Conservation (phyloP, 2,329 filamentous ascomycete genomes). For the Trichoderma koningiopsis region DNA sequence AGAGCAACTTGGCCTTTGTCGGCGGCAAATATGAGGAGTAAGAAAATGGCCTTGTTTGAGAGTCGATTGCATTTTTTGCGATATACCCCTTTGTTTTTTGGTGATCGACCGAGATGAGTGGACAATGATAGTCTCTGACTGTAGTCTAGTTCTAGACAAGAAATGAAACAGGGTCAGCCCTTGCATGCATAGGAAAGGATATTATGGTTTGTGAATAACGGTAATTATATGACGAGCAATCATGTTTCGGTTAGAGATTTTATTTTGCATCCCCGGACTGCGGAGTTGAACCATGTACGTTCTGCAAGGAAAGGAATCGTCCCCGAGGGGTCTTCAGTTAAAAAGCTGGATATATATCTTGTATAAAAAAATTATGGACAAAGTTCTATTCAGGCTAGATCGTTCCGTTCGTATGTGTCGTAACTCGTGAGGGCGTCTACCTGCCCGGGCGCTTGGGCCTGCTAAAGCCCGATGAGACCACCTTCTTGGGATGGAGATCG, state of each 20-base stretch:
- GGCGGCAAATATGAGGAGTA: slow-evolving; percentile 71
- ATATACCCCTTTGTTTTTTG: slow-evolving; percentile 12
- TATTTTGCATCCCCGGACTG: slow-evolving; percentile 5
- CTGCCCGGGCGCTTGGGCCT: slow-evolving; percentile 79
- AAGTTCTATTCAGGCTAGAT: slow-evolving; percentile 28
- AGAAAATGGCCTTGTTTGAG: slow-evolving; percentile 18
- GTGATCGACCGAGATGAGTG: background rate
- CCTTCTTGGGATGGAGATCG: slow-evolving; percentile 68
- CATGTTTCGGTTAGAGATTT: slow-evolving; percentile 9
- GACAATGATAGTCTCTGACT: slow-evolving; percentile 14
- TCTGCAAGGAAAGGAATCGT: slow-evolving; percentile 18
- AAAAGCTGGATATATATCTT: slow-evolving; percentile 10
- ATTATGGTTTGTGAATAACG: background rate
- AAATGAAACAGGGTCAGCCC: slow-evolving; percentile 25
- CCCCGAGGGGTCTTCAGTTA: background rate
- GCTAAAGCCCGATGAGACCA: slow-evolving; percentile 69
- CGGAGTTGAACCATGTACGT: slow-evolving; percentile 32
- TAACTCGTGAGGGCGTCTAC: slow-evolving; percentile 36
- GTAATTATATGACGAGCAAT: background rate
- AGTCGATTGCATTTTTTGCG: slow-evolving; percentile 14
- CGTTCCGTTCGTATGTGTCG: slow-evolving; percentile 22
- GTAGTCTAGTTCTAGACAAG: slow-evolving; percentile 24
- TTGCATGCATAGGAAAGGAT: slow-evolving; percentile 7
- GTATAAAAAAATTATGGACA: slow-evolving; percentile 24
- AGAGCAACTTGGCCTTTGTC: slow-evolving; percentile 60